Conservation (phyloP, 2,329 filamentous ascomycete species). For the Colletotrichum musicola region DNA sequence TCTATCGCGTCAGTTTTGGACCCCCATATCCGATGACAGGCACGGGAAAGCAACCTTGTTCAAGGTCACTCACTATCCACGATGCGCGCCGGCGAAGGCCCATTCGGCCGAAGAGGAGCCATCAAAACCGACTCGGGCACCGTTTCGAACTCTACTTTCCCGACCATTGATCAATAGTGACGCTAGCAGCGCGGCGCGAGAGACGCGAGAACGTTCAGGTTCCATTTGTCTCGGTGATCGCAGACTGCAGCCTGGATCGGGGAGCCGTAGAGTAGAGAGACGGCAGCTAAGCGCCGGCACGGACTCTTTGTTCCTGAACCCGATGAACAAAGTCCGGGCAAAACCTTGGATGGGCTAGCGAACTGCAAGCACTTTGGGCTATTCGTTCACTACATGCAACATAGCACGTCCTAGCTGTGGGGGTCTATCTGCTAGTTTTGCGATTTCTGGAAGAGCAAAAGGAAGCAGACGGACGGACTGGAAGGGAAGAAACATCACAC, state of each 20-base stretch:
- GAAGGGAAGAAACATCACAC: background rate
- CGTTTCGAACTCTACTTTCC: background rate
- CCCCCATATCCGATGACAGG: background rate
- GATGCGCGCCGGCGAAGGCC: background rate
- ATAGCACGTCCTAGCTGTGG: constrained; percentile 10
- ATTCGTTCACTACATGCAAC: background rate
- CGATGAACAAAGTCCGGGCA: background rate
- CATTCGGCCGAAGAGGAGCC: constrained; percentile 24
- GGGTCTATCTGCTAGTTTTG: background rate
- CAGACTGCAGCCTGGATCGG: constrained; percentile 19
- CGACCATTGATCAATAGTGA: background rate
- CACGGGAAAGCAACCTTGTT: constrained; percentile 2
- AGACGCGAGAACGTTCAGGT: constrained; percentile 3
- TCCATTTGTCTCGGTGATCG: constrained; percentile 15
- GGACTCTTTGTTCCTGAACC: constrained; percentile 25
- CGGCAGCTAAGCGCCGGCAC: constrained; percentile 13
- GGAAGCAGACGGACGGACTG: background rate
- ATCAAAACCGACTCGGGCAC: constrained; percentile 9
- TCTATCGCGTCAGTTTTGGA: constrained; percentile 8
- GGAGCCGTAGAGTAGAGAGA: background rate
- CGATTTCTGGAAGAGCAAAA: constrained; percentile 3
- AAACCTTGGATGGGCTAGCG: constrained; percentile 12
- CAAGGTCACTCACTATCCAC: background rate
- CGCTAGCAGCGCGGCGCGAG: constrained; percentile 2
- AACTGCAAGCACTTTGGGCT: constrained; percentile 27